phyloP scores from a whole-genome alignment of 1,284 basidiomycete species.

The Rhizoctonia solani region DNA sequence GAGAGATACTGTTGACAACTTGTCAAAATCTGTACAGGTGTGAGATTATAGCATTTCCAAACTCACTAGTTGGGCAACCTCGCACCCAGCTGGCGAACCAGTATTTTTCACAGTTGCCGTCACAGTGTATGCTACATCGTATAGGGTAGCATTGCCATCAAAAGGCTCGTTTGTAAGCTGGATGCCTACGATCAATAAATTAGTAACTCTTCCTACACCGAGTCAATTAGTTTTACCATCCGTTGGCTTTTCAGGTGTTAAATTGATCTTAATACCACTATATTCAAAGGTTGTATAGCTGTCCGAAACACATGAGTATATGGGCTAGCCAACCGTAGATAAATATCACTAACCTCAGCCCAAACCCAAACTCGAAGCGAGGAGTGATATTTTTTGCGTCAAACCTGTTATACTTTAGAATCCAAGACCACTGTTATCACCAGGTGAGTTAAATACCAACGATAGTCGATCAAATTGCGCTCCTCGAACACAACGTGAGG shows the following conservation, averaged over 20 bases:
- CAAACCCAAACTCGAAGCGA: conserved; percentile 56
- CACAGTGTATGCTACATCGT: conserved; percentile 35
- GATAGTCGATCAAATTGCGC: conserved; percentile 46
- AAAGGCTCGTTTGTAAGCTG: conserved; percentile 16
- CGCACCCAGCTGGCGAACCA: conserved; percentile 33
- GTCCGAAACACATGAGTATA: neutral
- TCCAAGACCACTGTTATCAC: neutral
- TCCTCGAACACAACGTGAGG: conserved; percentile 65
- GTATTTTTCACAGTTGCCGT: conserved; percentile 39
- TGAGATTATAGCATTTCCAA: neutral
- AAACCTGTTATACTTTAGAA: neutral
- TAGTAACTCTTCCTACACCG: no score
- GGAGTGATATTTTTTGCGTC: conserved; percentile 46
- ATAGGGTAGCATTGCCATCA: conserved; percentile 16
- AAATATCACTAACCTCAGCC: conserved; percentile 56
- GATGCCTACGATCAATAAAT: neutral
- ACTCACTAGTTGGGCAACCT: conserved; percentile 26
- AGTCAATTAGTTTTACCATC: neutral
- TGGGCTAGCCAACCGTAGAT: conserved; percentile 41
- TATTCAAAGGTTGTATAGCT: conserved; percentile 55
- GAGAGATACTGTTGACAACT: conserved; percentile 23
- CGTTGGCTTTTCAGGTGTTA: neutral
- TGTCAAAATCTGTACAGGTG: no score
- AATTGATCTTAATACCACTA: conserved; percentile 43
- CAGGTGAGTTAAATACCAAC: conserved; percentile 17